Evolutionary conservation across 2,329 filamentous ascomycete genomes (phyloP), one percentile per base, ranked within the genome.

Genomic region (Aspergillus neotritici): DNA sequence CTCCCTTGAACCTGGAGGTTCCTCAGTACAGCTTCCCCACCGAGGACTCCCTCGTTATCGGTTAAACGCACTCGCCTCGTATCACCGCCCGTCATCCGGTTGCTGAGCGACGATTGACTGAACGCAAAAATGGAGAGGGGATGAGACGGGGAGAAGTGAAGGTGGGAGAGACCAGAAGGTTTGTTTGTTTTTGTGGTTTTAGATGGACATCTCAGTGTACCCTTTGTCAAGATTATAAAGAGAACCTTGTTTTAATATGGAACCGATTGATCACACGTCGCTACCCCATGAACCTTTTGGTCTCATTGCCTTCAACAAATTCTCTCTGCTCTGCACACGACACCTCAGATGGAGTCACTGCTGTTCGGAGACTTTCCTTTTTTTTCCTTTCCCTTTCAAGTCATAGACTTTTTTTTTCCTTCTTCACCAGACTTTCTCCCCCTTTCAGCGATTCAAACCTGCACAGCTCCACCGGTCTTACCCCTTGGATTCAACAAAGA

Each of bases 1-100:
- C 93, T 50, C 93, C 93, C 56, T 82, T 98, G 65, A 98, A 98
- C 80, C 83, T 98, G 67, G 93, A 97, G 77, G 83, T 97, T 57
- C 93, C 91, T 56, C 69, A 73, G 63, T 95, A 96, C 78, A 87
- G 87, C 63, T 97, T 98, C 82, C 83, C 87, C 52, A 86, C 91
- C 68, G 93, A 96, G 10, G 83, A 80, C 66, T 84, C 83, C 73
- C 77, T 98, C 58, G 72, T 97, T 60, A 94, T 98, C 73, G 93
- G 93, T 85, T 98, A 91, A 79, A 66, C 43, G 49, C 51, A 37
- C 31, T 32, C 29, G 31, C 33, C 13, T 17, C 29, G 6, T 38
- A 25, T 25, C 21, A 25, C 21, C 21, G 21, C 21, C 21, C 21
- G 21, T 25, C 21, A 25, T 25, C 21, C 21, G 21, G 21, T 25